Evolutionary conservation across 352 stramenopile genomes (phyloP).

Genomic region (Globisporangium abappressorium): DNA sequence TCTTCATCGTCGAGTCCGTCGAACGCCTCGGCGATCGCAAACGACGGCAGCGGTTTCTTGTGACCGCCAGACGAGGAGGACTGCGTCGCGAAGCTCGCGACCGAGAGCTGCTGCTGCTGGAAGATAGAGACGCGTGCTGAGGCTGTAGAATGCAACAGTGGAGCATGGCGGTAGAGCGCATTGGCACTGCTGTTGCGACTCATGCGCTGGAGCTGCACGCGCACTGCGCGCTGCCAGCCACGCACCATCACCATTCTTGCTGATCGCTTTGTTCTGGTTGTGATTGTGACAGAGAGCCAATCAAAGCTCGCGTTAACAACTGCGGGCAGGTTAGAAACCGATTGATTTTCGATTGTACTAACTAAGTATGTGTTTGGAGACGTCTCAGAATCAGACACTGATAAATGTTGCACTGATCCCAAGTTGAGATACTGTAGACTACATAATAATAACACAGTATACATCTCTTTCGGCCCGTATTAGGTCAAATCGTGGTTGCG

Average conservation of each 20-base stretch:
- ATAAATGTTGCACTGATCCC: background rate
- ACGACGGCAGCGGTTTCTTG: constrained; percentile 27
- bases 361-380: too few species aligned
- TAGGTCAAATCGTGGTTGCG: too few species aligned
- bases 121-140: background rate
- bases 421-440: background rate
- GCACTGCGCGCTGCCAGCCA: constrained; percentile 3
- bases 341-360: too few species aligned
- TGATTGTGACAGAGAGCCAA: background rate
- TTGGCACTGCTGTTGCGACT: background rate
- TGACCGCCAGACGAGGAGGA: background rate
- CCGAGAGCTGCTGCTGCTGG: constrained; percentile 3
- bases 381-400: too few species aligned
- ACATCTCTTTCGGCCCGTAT: too few species aligned
- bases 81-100: constrained; percentile 1
- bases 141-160: background rate
- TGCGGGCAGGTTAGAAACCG: background rate
- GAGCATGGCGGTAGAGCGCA: background rate
- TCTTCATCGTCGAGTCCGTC: constrained; percentile 47
- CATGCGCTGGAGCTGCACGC: constrained; percentile 3
- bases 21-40: constrained; percentile 55
- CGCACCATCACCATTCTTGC: background rate
- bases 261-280: background rate
- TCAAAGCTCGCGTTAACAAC: background rate
- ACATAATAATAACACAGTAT: background rate